phyloP scores from a whole-genome alignment of 495 filamentous ascomycete genomes.

The Talaromyces trachyspermus region DNA sequence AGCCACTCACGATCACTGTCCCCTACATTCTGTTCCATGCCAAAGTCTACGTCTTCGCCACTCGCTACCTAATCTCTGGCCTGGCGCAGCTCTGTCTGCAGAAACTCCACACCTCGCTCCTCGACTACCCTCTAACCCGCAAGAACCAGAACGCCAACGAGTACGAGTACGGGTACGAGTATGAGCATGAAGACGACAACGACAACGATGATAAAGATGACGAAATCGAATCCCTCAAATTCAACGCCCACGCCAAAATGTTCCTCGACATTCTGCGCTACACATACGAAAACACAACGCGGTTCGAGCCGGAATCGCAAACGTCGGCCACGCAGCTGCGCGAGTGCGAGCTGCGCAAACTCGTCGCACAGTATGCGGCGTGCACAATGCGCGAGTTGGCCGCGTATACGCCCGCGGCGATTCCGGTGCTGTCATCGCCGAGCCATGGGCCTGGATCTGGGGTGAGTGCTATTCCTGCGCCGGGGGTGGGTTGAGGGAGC shows the following conservation, averaged over 20 bases:
- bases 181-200: constrained; percentile 6
- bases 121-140: constrained; percentile 22
- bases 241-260: constrained; percentile 25
- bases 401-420: constrained; percentile 25
- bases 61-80: constrained; percentile 35
- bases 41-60: constrained; percentile 42
- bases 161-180: not conserved
- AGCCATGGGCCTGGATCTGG: constrained; percentile 9
- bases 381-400: constrained; percentile 39
- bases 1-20: constrained; percentile 10
- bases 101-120: constrained; percentile 33
- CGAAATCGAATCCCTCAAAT: constrained; percentile 6
- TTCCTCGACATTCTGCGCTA: constrained; percentile 37
- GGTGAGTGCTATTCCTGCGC: constrained; percentile 9
- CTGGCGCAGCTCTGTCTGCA: constrained; percentile 38
- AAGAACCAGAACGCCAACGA: too few relatives aligned
- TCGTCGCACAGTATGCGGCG: constrained; percentile 38
- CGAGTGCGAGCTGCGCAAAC: constrained; percentile 36
- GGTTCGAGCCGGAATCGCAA: constrained; percentile 35
- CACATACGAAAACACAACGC: constrained; percentile 34
- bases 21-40: constrained; percentile 41
- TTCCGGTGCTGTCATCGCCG: constrained; percentile 12
- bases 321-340: constrained; percentile 39
- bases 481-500: constrained; percentile 25
- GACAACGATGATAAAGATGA: not conserved